Conservation (phyloP, 371 early-diverging fungal species). For the Syncephalastrum racemosum region DNA sequence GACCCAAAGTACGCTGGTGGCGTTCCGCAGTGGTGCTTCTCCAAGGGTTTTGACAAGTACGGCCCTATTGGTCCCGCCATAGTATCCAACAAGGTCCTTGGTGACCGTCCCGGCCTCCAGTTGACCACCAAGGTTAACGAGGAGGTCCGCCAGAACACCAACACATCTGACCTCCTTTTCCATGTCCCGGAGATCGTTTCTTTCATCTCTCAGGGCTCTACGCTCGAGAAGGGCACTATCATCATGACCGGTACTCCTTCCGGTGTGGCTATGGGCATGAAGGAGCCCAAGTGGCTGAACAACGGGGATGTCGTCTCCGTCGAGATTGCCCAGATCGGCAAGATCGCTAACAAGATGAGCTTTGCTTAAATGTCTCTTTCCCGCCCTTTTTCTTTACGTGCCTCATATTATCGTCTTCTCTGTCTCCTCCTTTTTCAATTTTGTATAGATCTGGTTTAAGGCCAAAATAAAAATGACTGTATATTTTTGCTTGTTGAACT, state of each 20-base stretch:
- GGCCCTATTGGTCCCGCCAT: conserved; percentile 59
- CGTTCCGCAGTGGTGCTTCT: conserved; percentile 58
- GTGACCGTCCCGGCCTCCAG: conserved; percentile 49
- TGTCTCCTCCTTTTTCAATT: conserved; percentile 1
- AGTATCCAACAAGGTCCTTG: conserved; percentile 44
- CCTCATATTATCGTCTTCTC: not conserved
- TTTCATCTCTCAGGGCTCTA: conserved; percentile 60
- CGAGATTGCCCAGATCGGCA: conserved; percentile 56
- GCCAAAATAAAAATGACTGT: no score
- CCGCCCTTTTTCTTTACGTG: no score
- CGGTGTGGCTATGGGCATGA: conserved; percentile 54
- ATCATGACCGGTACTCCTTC: conserved; percentile 64
- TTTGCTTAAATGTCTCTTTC: conserved; percentile 13
- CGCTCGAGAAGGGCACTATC: conserved; percentile 58
- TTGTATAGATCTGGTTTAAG: not conserved
- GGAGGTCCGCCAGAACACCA: conserved; percentile 50
- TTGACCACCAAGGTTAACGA: conserved; percentile 49
- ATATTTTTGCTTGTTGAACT: no score
- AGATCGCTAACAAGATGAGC: conserved; percentile 38
- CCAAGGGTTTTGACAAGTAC: conserved; percentile 63
- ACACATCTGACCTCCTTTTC: conserved; percentile 53
- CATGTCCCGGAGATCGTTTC: conserved; percentile 44
- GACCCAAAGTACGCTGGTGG: conserved; percentile 32
- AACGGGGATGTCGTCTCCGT: conserved; percentile 51
- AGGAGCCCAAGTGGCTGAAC: conserved; percentile 50